Evolutionary conservation across 169 alveolate genomes (phyloP), one percentile per base, ranked within the genome.

Genomic region (Babesia ovata): DNA sequence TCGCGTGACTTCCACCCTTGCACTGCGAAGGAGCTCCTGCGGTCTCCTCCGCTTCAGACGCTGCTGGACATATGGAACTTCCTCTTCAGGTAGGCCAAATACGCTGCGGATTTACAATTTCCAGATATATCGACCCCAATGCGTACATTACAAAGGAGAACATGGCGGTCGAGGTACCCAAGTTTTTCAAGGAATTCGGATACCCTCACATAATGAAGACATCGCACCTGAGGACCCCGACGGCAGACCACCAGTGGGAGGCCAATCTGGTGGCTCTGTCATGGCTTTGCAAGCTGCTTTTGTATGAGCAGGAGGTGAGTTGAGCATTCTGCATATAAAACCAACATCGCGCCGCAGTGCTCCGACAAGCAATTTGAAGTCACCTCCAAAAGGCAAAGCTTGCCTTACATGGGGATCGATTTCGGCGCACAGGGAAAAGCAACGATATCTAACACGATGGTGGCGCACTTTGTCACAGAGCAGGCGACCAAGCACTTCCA

Each of bases 141-240:
- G 72, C 67, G 54, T 19, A 54, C 57, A 48, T 83, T 0, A 83
- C 90, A 52, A 83, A 69, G 81, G 86, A 83, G 17, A 83, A 83
- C 81, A 83, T 83, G 90, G 81, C 85, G 22, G 81, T 57, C 33
- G 82, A 74, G 61, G 90, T 83, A n/a, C 85, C 86, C 16, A 66
- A 61, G 49, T 75, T 83, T 70, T 75, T 63, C 50, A 73, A 83
- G 44, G 86, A 74, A 16, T 83, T 83, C 76, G 86, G 86, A 14
- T 83, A 83, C 73, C 88, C 88, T 4, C 84, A 65, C 44, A 81
- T 59, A 6, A 81, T 81, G 84, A 73, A 62, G 44, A 72, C 84
- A 10, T 72, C 83, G 56, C 84, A 81, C 63, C 72, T 81, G 49
- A 52, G 70, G 49, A 71, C 84, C 13, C 88, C 88, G 24, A 81